phyloP scores from a whole-genome alignment of 2,329 filamentous ascomycete genomes.

The Exophiala xenobiotica region DNA sequence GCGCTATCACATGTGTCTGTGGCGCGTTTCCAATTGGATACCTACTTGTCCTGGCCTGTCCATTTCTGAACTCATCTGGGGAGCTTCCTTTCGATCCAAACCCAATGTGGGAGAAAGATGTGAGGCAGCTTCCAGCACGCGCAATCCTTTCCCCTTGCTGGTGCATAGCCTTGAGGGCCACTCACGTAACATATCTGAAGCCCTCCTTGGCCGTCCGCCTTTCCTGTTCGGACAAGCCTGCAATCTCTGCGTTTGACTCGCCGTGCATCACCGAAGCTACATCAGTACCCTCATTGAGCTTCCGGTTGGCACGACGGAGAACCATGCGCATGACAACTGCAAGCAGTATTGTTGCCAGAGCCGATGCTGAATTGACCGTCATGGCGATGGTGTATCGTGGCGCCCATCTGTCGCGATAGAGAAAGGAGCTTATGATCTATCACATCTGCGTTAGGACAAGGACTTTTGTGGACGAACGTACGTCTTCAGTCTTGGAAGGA shows the following conservation, averaged over 20 bases:
- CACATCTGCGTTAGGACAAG: constrained; percentile 54
- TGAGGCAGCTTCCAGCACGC: too few species aligned
- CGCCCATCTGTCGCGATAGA: constrained; percentile 21
- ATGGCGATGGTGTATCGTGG: constrained; percentile 25
- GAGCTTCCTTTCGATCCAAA: too few species aligned
- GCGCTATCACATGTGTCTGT: too few species aligned
- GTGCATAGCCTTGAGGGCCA: too few species aligned
- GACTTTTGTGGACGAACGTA: not conserved
- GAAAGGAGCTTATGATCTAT: constrained; percentile 29
- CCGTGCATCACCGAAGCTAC: not conserved
- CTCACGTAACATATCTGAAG: too few species aligned
- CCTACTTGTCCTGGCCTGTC: too few species aligned
- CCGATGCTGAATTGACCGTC: constrained; percentile 18
- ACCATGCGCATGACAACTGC: constrained; percentile 25
- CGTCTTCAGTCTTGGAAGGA: too few species aligned
- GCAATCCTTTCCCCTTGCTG: too few species aligned
- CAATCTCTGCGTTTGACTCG: not conserved
- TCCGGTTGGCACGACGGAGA: constrained; percentile 29
- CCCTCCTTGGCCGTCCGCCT: too few species aligned
- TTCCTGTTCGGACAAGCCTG: not conserved
- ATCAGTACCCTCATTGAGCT: constrained; percentile 22
- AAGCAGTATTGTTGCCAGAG: constrained; percentile 26
- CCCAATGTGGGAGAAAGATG: too few species aligned
- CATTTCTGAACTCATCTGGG: too few species aligned
- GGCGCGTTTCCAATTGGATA: too few species aligned